phyloP scores from a whole-genome alignment of 495 filamentous ascomycete genomes.

The Neurospora sp. region DNA sequence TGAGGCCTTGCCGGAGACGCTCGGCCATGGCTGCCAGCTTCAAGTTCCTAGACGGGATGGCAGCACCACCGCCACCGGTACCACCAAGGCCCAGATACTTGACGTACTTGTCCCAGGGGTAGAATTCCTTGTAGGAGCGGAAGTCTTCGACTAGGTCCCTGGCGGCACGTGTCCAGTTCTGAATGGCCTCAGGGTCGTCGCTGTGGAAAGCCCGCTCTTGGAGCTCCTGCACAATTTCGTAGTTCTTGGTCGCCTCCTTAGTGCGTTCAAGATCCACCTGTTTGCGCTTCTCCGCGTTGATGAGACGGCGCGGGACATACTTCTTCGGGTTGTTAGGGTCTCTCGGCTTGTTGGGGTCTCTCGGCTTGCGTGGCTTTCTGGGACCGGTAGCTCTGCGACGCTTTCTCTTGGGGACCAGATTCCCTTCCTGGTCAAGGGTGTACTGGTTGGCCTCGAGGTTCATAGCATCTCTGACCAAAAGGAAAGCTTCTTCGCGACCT shows the following conservation, averaged over 20 bases:
- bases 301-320: constrained; percentile 26
- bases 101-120: constrained; percentile 60
- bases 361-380: constrained; percentile 11
- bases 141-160: constrained; percentile 72
- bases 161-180: constrained; percentile 66
- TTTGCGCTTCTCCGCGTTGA: constrained; percentile 24
- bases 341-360: constrained; percentile 8
- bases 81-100: constrained; percentile 56
- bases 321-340: constrained; percentile 16
- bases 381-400: constrained; percentile 11
- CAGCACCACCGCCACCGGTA: constrained; percentile 35
- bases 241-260: constrained; percentile 49
- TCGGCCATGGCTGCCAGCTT: constrained; percentile 64
- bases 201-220: constrained; percentile 41
- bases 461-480: constrained; percentile 63
- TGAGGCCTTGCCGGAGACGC: constrained; percentile 45
- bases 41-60: constrained; percentile 38
- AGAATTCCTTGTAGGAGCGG: constrained; percentile 64
- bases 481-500: constrained; percentile 50
- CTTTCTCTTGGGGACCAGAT: neutral
- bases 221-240: constrained; percentile 43
- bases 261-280: constrained; percentile 34
- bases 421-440: constrained; percentile 19
- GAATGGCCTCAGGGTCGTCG: constrained; percentile 36
- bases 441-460: constrained; percentile 37